Base-by-base conservation (phyloP, 441 rosid species). In the Cnidoscolus chayamansa region DNA sequence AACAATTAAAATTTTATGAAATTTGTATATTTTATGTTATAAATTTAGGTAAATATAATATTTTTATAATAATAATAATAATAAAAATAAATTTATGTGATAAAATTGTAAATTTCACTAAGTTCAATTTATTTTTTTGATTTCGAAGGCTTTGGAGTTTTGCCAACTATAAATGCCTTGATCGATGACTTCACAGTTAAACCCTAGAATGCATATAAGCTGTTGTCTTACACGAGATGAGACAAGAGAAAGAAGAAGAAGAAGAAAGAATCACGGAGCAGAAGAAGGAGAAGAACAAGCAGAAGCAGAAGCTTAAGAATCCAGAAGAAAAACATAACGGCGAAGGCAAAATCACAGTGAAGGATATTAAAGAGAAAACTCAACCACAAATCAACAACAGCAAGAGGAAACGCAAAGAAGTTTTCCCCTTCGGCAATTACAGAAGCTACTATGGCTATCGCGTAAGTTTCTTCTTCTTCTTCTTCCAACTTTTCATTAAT, bases 401-500 rank as follows among this genome's bases (percentile, higher is more conserved):
- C 79, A 86, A 80, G 81, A 84, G 81, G 79, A 89, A 85, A 68
- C 81, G 75, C 65, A 82, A 86, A 72, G 87, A 83, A 61, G 81
- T 78, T 47, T 88, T 75, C 40, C 93, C 99, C 0, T 92, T 77
- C 65, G 98, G 98, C 3, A 94, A 94, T 65, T 92, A 94, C 86
- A 84, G 80, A 71, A 83, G 75, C 85, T 94, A 94, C 84, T 94
- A 92, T 40, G 99, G 99, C 54, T 94, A 94, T 79, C 84, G 99
- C 15, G 94, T 87, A 79, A 78, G 32, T 10, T 15, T 70, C 40
- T 31, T 15, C 68, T 40, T 37, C 3, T 1, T 40, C 7, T 11
- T 45, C 31, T 15, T 8, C 4, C 12, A 17, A 5, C 12, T 47
- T 7, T 30, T 16, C 49, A 0, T 20, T 48, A n/a, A 13, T 54